Conservation (phyloP, 805 yeast species). For the Lipomyces anomalus region DNA sequence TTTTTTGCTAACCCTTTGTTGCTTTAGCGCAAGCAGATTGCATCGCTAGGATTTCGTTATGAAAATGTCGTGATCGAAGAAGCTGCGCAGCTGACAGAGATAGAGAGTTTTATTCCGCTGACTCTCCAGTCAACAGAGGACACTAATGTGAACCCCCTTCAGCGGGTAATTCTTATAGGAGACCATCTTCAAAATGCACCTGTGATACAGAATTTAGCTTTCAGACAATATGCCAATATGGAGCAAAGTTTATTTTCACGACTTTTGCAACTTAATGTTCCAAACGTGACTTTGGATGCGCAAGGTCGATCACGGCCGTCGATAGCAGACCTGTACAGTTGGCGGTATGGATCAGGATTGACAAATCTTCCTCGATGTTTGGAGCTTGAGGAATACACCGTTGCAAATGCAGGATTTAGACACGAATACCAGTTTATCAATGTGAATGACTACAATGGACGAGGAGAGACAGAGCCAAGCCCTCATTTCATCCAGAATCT, state of each 20-base stretch:
- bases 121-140: constrained; percentile 17
- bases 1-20: no score
- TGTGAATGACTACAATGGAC: constrained; percentile 31
- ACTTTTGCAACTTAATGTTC: constrained; percentile 27
- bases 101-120: constrained; percentile 34
- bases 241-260: constrained; percentile 30
- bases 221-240: constrained; percentile 18
- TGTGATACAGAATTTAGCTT: constrained; percentile 13
- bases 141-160: constrained; percentile 8
- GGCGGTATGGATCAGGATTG: constrained; percentile 22
- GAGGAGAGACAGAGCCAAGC: constrained; percentile 31
- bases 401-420: constrained; percentile 38
- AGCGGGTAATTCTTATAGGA: constrained; percentile 36
- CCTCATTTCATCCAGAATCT: constrained; percentile 36
- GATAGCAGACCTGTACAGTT: constrained; percentile 26
- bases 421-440: constrained; percentile 33
- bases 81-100: constrained; percentile 32
- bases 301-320: constrained; percentile 30
- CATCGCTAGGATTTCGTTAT: constrained; percentile 25
- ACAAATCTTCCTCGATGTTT: constrained; percentile 6
- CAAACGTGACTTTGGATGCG: constrained; percentile 17
- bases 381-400: constrained; percentile 10
- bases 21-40: constrained; percentile 14
- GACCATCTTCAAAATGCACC: constrained; percentile 32
- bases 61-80: constrained; percentile 35